Base-by-base conservation (phyloP, 345 rosid species). In the Camelina sativa region DNA sequence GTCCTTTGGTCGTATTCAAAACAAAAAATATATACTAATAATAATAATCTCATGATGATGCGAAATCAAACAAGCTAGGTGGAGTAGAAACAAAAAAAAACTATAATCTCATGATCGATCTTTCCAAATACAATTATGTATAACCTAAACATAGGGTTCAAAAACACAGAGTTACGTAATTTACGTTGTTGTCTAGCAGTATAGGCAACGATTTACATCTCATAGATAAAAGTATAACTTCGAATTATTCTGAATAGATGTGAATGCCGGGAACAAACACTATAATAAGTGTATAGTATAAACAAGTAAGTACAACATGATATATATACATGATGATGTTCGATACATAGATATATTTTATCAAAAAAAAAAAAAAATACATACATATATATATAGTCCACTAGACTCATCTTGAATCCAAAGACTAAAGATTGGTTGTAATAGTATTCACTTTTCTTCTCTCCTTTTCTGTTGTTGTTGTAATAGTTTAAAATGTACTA, bases 351-450 rank as follows among this genome's bases (percentile, higher is more conserved):
- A n/a, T n/a, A n/a, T n/a, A n/a, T n/a, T n/a, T n/a, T n/a, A n/a
- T n/a, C n/a, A n/a, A n/a, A n/a, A n/a, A n/a, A n/a, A n/a, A n/a
- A n/a, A n/a, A n/a, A n/a, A n/a, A n/a, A n/a, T n/a, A n/a, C 38
- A 2, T 7, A 34, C 9, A 35, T 7, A 35, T 35, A 35, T 35
- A 8, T 35, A 35, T 59, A 10, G 10, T 17, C 35, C 8, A 17
- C 41, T 8, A 3, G 9, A 13, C 13, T 34, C 38, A 20, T 40
- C 66, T 62, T 62, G 7, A 4, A 62, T 41, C 23, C 34, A 22
- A 62, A 62, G 66, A 41, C 8, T 62, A 62, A 55, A 62, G 34
- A 62, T 62, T 64, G 7, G 56, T 52, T 62, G 76, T 65, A 62
- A 62, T 30, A 62, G 34, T 61, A 23, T 34, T 30, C 16, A 2